Conservation (phyloP, 495 filamentous ascomycete genomes). For the Penicillium waksmanii region DNA sequence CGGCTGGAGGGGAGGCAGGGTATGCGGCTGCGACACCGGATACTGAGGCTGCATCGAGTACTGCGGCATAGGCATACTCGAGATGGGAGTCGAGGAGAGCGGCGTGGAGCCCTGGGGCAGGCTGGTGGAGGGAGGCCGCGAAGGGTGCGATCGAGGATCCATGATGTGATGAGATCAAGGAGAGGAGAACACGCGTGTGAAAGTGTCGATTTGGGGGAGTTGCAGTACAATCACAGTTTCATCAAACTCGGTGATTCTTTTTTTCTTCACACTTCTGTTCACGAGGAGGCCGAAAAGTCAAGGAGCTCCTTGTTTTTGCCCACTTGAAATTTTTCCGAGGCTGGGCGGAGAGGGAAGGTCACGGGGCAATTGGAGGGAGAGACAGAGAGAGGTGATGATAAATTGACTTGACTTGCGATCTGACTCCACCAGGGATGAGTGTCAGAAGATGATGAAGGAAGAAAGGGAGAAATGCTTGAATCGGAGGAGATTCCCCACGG, state of each 20-base stretch:
- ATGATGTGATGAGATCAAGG: slow-evolving; percentile 29
- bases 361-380: slow-evolving; percentile 26
- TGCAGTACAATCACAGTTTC: slow-evolving; percentile 48
- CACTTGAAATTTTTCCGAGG: slow-evolving; percentile 26
- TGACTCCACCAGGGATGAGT: slow-evolving; percentile 27
- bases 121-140: slow-evolving; percentile 59
- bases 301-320: slow-evolving; percentile 13
- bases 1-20: slow-evolving; percentile 71
- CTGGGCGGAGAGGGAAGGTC: slow-evolving; percentile 18
- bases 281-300: not conserved
- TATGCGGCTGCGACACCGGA: slow-evolving; percentile 62
- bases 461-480: slow-evolving; percentile 47
- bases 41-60: slow-evolving; percentile 62
- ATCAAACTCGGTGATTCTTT: slow-evolving; percentile 39
- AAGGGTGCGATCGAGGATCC: slow-evolving; percentile 59
- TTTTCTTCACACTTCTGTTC: slow-evolving; percentile 13
- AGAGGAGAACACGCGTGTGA: slow-evolving; percentile 20
- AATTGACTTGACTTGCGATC: not conserved
- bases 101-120: slow-evolving; percentile 57
- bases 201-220: slow-evolving; percentile 1
- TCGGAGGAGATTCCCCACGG: slow-evolving; percentile 49
- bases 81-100: slow-evolving; percentile 46
- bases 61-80: slow-evolving; percentile 54
- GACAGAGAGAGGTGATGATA: not conserved
- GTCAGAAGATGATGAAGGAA: slow-evolving; percentile 23